Percentiles rank a stretch among this genome's conserved stretches.
phyloP scores from a whole-genome alignment of 441 rosid species.

The Corymbia citriodora region DNA sequence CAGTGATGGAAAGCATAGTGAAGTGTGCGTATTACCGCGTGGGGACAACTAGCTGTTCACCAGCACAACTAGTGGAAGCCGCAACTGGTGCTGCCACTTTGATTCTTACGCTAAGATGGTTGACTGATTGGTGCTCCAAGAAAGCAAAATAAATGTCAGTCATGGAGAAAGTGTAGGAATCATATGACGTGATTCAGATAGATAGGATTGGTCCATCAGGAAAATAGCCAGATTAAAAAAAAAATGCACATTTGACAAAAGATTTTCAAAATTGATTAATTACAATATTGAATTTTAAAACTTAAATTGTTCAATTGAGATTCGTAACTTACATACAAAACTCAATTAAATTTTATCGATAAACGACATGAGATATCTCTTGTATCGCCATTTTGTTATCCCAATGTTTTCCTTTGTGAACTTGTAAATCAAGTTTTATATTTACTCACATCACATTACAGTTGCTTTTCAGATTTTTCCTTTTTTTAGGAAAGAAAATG shows the following conservation, averaged over 20 bases:
- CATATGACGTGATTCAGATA: not conserved
- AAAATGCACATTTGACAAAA: not conserved
- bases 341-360: not conserved
- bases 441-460: not conserved
- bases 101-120: not conserved
- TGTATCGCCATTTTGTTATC: not conserved
- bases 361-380: not conserved
- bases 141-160: not conserved
- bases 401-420: not conserved
- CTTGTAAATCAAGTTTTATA: not conserved
- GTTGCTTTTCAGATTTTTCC: not conserved
- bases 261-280: not conserved
- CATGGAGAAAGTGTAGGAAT: not conserved
- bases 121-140: not conserved
- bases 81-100: not conserved
- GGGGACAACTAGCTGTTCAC: not conserved
- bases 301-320: not conserved
- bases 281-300: not conserved
- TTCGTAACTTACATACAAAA: not conserved
- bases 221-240: not conserved
- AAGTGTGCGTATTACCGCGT: not conserved
- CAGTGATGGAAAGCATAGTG: not conserved
- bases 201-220: not conserved
- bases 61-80: not conserved
- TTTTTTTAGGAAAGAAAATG: not conserved